Evolutionary conservation across 1,139 yeast species (phyloP).

Genomic region (Yamadazyma mexicana): DNA sequence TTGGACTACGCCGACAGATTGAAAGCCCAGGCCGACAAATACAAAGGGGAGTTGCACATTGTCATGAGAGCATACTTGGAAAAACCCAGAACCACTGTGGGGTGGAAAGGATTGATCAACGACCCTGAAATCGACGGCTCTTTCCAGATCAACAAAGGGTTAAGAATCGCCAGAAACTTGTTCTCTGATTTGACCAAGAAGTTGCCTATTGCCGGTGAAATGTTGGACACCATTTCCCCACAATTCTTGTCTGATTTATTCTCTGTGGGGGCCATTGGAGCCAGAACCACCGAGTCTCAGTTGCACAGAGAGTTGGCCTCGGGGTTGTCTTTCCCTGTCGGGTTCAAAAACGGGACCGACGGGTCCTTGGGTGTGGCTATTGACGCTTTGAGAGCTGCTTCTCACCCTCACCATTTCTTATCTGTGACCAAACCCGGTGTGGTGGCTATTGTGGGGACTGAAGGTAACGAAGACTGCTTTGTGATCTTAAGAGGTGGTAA

Average conservation of each 20-base stretch:
- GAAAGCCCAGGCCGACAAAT: slow-evolving; percentile 64
- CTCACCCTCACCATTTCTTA: slow-evolving; percentile 92
- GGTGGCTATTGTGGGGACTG: slow-evolving; percentile 94
- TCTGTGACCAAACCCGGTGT: slow-evolving; percentile 96
- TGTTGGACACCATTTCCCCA: slow-evolving; percentile 98
- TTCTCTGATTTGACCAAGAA: slow-evolving; percentile 78
- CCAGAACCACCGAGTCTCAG: slow-evolving; percentile 98
- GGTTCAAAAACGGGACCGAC: slow-evolving; percentile 98
- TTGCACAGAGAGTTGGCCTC: slow-evolving; percentile 96
- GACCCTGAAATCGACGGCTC: slow-evolving; percentile 94
- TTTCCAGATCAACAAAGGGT: slow-evolving; percentile 93
- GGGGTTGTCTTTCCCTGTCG: slow-evolving; percentile 95
- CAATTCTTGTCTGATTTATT: slow-evolving; percentile 90
- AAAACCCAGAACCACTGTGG: slow-evolving; percentile 98
- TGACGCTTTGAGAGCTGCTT: slow-evolving; percentile 91
- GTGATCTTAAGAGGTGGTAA: slow-evolving; percentile 96
- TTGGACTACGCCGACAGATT: slow-evolving; percentile 80
- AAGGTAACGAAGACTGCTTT: slow-evolving; percentile 87
- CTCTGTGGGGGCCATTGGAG: slow-evolving; percentile 97
- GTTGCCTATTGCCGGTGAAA: slow-evolving; percentile 92
- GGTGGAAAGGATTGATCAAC: slow-evolving; percentile 97
- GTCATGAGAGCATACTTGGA: slow-evolving; percentile 97
- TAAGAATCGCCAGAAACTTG: slow-evolving; percentile 81
- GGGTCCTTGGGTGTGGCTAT: slow-evolving; percentile 91
- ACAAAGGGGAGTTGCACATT: slow-evolving; percentile 72